Conservation (phyloP, 1,284 basidiomycete species). For the Porphyrellus sp. region DNA sequence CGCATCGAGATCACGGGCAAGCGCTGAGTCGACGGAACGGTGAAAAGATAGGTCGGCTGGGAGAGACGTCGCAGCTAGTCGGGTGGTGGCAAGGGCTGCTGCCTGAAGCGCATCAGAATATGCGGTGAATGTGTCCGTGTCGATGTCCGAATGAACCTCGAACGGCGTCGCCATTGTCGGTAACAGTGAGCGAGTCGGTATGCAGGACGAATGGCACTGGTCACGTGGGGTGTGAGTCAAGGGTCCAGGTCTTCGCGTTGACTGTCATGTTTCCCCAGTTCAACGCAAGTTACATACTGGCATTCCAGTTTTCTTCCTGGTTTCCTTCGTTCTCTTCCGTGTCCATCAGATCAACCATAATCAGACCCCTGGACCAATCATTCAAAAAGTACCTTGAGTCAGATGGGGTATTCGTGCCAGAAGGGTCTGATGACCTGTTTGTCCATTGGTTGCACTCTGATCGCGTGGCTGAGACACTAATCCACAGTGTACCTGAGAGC, state of each 20-base stretch:
- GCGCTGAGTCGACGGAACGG: slow-evolving; percentile 72
- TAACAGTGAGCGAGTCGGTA: not conserved
- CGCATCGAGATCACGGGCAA: slow-evolving; percentile 65
- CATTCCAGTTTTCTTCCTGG: slow-evolving; percentile 88
- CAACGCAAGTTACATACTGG: slow-evolving; percentile 48
- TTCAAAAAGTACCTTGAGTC: slow-evolving; percentile 75
- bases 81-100: slow-evolving; percentile 58
- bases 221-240: slow-evolving; percentile 12
- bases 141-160: slow-evolving; percentile 5
- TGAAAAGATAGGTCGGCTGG: slow-evolving; percentile 79
- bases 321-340: slow-evolving; percentile 70
- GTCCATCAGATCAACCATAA: slow-evolving; percentile 76
- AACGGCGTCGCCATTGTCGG: slow-evolving; percentile 19
- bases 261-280: slow-evolving; percentile 22
- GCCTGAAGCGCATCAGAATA: slow-evolving; percentile 54
- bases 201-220: not conserved
- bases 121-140: slow-evolving; percentile 35
- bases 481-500: slow-evolving; percentile 47
- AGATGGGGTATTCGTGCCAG: slow-evolving; percentile 80
- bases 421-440: slow-evolving; percentile 75
- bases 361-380: slow-evolving; percentile 63
- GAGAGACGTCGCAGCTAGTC: slow-evolving; percentile 50
- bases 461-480: slow-evolving; percentile 8
- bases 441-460: slow-evolving; percentile 33
- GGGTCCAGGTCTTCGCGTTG: not conserved